Evolutionary conservation across 805 yeast genomes (phyloP).

Genomic region (Candida khao-thaluensis): DNA sequence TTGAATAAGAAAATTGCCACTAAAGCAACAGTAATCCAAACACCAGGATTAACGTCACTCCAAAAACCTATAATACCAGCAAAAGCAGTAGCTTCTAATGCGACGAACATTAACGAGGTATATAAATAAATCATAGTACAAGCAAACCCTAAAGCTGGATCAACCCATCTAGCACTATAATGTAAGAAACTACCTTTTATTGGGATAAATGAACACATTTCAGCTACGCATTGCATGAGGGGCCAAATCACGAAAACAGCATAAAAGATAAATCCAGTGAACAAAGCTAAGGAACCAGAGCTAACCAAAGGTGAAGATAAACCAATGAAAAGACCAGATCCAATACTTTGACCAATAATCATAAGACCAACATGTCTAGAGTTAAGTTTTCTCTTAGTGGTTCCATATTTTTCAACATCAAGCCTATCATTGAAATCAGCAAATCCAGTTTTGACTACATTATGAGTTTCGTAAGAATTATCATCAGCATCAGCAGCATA

Average conservation of each 20-base stretch:
- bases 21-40: conserved; percentile 29
- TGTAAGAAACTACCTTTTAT: conserved; percentile 36
- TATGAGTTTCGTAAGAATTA: background rate
- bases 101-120: conserved; percentile 33
- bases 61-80: conserved; percentile 30
- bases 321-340: conserved; percentile 37
- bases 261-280: conserved; percentile 30
- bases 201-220: conserved; percentile 38
- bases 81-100: conserved; percentile 33
- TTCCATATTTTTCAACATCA: conserved; percentile 29
- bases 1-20: conserved; percentile 30
- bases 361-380: conserved; percentile 35
- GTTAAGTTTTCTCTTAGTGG: conserved; percentile 27
- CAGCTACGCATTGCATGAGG: conserved; percentile 37
- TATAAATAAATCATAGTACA: conserved; percentile 32
- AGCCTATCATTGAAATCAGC: conserved; percentile 24
- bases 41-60: conserved; percentile 32
- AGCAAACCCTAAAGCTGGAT: conserved; percentile 38
- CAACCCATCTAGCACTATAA: conserved; percentile 34
- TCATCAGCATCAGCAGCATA: conserved; percentile 6
- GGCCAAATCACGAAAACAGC: conserved; percentile 34
- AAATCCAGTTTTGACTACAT: conserved; percentile 5
- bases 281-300: conserved; percentile 35
- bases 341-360: conserved; percentile 36
- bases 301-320: conserved; percentile 29